A percentile compares a stretch with the other conserved stretches of the same genome.
Conservation (phyloP, 1,284 basidiomycete species). For the Puccinia hordei region DNA sequence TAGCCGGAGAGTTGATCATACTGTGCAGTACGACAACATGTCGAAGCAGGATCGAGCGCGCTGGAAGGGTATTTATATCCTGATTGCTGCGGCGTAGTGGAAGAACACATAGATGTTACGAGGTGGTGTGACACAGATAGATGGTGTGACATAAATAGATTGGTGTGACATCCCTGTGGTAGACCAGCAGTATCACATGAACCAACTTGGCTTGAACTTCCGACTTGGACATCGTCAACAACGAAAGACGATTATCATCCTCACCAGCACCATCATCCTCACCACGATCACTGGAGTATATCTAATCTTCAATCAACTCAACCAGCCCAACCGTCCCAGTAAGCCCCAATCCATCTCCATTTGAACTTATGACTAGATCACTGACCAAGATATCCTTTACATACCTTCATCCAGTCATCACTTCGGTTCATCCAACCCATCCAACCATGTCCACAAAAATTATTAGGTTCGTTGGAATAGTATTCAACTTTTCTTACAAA, state of each 20-base stretch:
- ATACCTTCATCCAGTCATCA: neutral
- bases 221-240: neutral
- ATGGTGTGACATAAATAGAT: too few relatives aligned
- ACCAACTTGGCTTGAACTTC: neutral
- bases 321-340: neutral
- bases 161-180: too few relatives aligned
- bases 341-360: neutral
- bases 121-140: too few relatives aligned
- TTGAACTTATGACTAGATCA: neutral
- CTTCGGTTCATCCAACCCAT: neutral
- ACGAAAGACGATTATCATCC: neutral
- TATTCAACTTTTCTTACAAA: neutral
- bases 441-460: neutral
- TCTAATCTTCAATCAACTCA: neutral
- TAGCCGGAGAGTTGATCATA: neutral
- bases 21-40: neutral
- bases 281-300: neutral
- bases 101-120: neutral
- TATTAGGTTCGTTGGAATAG: neutral
- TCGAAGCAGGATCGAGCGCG: neutral
- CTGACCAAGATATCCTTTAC: neutral
- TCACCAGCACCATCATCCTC: neutral
- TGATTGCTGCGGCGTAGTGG: neutral
- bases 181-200: neutral
- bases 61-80: neutral